Evolutionary conservation across 805 yeast genomes (phyloP).

Genomic region (Yarrowia divulgata): DNA sequence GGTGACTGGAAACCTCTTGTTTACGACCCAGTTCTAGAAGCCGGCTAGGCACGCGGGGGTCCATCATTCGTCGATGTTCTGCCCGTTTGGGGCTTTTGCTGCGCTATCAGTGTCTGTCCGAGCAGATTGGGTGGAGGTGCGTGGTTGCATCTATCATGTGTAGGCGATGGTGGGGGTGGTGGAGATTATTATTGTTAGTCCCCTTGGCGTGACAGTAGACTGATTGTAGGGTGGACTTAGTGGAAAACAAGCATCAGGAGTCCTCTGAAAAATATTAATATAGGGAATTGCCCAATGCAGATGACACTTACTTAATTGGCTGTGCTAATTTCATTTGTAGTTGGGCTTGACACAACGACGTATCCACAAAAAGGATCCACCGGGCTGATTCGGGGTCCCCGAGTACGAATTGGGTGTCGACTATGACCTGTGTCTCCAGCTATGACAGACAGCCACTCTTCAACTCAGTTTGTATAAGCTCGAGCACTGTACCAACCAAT

Average conservation of each 20-base stretch:
- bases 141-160: neutral
- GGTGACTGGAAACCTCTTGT: neutral
- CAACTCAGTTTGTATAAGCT: neutral
- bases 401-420: too few species aligned
- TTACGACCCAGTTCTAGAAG: neutral
- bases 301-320: too few species aligned
- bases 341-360: too few species aligned
- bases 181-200: too few species aligned
- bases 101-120: neutral
- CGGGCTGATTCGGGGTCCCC: too few species aligned
- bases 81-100: neutral
- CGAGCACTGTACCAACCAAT: neutral
- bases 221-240: neutral
- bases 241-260: neutral
- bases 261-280: neutral
- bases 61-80: neutral
- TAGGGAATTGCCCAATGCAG: neutral
- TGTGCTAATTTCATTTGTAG: too few species aligned
- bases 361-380: too few species aligned
- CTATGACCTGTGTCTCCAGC: too few species aligned
- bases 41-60: constrained; percentile 3
- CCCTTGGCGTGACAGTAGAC: too few species aligned
- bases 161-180: neutral
- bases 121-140: constrained; percentile 16
- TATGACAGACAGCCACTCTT: neutral